A percentile compares a stretch with the other conserved stretches of the same genome.
Conservation (phyloP, 2,329 filamentous ascomycete genomes). For the Cladosporium cucumerinum region DNA sequence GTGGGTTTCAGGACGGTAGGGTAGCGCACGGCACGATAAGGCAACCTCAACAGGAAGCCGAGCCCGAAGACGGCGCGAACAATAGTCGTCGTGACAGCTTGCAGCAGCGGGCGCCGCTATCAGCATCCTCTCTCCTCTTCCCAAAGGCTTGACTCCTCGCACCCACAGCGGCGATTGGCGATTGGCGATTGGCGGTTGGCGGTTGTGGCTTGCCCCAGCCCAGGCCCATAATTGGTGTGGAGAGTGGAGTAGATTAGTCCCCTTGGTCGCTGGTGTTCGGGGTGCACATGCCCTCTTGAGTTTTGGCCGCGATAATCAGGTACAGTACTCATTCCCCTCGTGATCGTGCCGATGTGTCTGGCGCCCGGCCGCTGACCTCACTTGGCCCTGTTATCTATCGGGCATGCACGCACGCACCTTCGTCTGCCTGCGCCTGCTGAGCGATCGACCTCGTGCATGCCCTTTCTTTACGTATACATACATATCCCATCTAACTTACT, state of each 20-base stretch:
- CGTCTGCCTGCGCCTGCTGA: background rate
- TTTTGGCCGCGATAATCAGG: conserved; percentile 5
- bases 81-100: background rate
- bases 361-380: background rate
- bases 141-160: background rate
- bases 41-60: background rate
- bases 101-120: background rate
- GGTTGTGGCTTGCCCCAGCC: conserved; percentile 6
- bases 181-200: background rate
- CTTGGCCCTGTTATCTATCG: background rate
- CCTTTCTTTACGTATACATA: background rate
- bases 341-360: background rate
- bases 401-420: background rate
- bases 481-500: background rate
- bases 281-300: conserved; percentile 8
- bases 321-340: background rate
- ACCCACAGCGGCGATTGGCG: background rate
- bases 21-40: background rate
- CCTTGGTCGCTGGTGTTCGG: background rate
- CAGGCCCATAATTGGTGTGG: conserved; percentile 6
- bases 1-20: background rate
- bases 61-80: conserved; percentile 2
- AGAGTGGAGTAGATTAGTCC: conserved; percentile 2
- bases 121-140: background rate
- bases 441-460: background rate